These are phyloP conservation scores for Falciphora oryzae DNA, from an alignment of 2,329 filamentous ascomycete genomes.

Conservation along the genomic window DNA sequence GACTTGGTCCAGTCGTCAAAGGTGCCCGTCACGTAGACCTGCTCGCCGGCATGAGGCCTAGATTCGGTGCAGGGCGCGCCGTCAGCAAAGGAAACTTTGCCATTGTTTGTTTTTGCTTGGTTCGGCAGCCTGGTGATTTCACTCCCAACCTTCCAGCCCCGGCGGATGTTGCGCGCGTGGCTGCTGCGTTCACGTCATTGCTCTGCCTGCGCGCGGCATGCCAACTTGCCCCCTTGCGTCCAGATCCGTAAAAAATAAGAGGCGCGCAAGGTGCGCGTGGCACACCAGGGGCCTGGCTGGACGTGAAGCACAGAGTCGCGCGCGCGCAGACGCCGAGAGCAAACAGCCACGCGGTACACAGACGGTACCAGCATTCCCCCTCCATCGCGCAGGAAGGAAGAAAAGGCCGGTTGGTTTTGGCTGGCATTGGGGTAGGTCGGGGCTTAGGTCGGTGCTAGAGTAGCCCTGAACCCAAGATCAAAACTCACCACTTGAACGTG, in stretches of 20 bases:
- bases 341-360: not conserved
- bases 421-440: not conserved
- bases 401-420: not conserved
- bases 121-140: not conserved
- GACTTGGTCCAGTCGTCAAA: constrained; percentile 94
- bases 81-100: not conserved
- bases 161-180: not conserved
- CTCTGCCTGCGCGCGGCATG: not conserved
- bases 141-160: not conserved
- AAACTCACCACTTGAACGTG: constrained; percentile 63
- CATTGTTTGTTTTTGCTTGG: not conserved
- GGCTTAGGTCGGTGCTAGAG: not conserved
- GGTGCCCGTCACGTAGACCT: constrained; percentile 92
- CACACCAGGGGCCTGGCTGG: not conserved
- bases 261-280: not conserved
- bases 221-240: not conserved
- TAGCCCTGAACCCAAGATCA: not conserved
- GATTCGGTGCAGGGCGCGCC: constrained; percentile 7
- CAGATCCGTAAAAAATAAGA: not conserved
- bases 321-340: not conserved
- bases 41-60: constrained; percentile 78
- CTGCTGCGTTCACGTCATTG: not conserved
- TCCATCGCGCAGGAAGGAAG: too few species aligned
- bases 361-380: too few species aligned
- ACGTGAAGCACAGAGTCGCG: not conserved